Conservation (phyloP, 306 rosid species). For the apple (Malus domestica) region ASM211411v1 NC_041799.1:9381001-9381500, state of each 20-base stretch:
- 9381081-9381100: not conserved
- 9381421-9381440: not conserved
- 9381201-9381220: too few relatives aligned
- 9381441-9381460: not conserved
- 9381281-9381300: too few relatives aligned
- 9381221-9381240: too few relatives aligned
- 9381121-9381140: too few relatives aligned
- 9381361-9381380: not conserved
- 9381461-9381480: conserved; percentile 7
- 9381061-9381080: not conserved
- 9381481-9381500: not conserved
- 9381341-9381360: not conserved
- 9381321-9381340: not conserved
- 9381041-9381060: not conserved
- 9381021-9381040: not conserved
- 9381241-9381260: too few relatives aligned
- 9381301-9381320: too few relatives aligned
- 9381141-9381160: too few relatives aligned
- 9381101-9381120: too few relatives aligned
- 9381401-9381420: not conserved
- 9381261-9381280: too few relatives aligned
- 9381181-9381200: too few relatives aligned
- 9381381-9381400: not conserved
- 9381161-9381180: too few relatives aligned
- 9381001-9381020: not conserved